Evolutionary conservation across 192 early-diverging fungal species (phyloP).

Genomic region (Dispira simplex): DNA sequence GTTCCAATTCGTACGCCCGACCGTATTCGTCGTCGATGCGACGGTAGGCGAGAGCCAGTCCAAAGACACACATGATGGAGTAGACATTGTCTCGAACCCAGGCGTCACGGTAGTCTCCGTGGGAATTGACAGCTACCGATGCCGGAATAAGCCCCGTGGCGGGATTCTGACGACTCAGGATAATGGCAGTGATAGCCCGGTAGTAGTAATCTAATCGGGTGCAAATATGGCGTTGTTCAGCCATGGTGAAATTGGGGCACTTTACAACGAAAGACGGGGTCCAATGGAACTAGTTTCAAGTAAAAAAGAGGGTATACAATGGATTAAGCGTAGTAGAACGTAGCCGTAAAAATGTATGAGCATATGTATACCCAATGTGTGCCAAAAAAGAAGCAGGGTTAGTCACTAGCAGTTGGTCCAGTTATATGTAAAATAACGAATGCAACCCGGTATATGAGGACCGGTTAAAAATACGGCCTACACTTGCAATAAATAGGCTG

Average conservation of each 20-base stretch:
- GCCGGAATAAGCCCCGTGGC: slow-evolving; percentile 77
- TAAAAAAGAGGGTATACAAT: too few species aligned
- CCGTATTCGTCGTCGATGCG: slow-evolving; percentile 72
- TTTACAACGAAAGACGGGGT: too few species aligned
- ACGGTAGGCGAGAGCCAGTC: slow-evolving; percentile 68
- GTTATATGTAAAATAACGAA: too few species aligned
- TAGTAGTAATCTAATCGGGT: slow-evolving; percentile 62
- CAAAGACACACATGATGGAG: slow-evolving; percentile 71
- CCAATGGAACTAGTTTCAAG: too few species aligned
- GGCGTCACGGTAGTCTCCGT: slow-evolving; percentile 80
- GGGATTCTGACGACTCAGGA: slow-evolving; percentile 63
- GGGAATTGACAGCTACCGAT: slow-evolving; percentile 69
- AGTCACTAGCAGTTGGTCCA: too few species aligned
- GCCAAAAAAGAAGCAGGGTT: too few species aligned
- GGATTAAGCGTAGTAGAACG: too few species aligned
- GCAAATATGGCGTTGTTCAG: slow-evolving; percentile 8
- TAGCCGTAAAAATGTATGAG: too few species aligned
- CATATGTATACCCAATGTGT: too few species aligned
- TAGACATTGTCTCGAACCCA: slow-evolving; percentile 87
- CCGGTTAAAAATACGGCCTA: too few species aligned
- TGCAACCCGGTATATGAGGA: too few species aligned
- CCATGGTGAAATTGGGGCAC: background rate
- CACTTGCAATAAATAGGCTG: too few species aligned
- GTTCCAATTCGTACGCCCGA: slow-evolving; percentile 68
- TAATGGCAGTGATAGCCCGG: slow-evolving; percentile 50